Evolutionary conservation across 352 stramenopile species (phyloP), one percentile per base, ranked within the genome.

Genomic region (Pythium monospermum): DNA sequence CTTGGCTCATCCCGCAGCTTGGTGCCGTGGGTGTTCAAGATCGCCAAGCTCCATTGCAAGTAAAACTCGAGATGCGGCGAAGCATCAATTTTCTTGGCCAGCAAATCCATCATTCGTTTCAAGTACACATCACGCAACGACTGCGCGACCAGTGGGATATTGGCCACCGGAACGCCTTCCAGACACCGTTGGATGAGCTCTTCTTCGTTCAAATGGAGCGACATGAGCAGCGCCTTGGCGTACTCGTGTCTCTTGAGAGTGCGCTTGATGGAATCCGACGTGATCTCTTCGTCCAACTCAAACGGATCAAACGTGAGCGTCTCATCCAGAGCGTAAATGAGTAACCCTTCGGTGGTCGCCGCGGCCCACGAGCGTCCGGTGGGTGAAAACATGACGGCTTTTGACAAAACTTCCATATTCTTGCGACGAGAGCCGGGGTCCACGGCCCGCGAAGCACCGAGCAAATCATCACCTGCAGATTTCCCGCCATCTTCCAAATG

Each of bases 271-370:
- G 73, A 80, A 36, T 95, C 83, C 5, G 97, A 96, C 28, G 97
- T 99, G 16, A 99, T 97, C 18, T 94, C 92, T 65, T 99, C 95
- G 47, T 98, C 97, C 42, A 99, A 64, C 31, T 98, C 96, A 40
- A 99, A 98, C 19, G 97, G 97, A 64, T 99, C 95, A 70, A 99
- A 99, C 42, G 96, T 91, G 57, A 98, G 84, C 57, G 93, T 96
- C 55, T 98, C 94, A 56, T 98, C 94, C 11, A 98, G 66, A 16
- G 82, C 91, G 64, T 98, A 99, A 33, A 99, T 94, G 57, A 99
- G 79, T 39, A 99, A 62, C 0, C 97, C 97, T 81, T 99, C 95
- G 2, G 87, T 98, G 4, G 96, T 99, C 11, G 97, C 96, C 8
- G 91, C 91, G 13, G 93, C 95, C 94, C 94, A 99, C 60, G 97